Base-by-base conservation (phyloP, 345 rosid genomes). In the Salix udensis region DNA sequence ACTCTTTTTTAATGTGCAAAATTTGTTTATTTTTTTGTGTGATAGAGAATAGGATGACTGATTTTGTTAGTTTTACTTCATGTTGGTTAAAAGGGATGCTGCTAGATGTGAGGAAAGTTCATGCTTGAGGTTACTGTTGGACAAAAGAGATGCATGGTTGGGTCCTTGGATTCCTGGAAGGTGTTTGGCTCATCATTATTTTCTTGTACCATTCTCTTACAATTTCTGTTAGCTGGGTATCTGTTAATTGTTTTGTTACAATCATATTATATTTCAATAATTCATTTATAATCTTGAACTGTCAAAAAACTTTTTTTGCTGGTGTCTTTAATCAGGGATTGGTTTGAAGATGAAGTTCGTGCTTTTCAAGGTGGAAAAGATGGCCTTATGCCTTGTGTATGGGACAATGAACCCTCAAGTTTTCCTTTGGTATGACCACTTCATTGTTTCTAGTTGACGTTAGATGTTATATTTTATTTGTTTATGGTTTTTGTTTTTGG, bases 141-240 rank as follows among this genome's bases (percentile, higher is more conserved):
- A 95, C 84, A 95, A 88, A 87, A 88, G 97, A 88, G 98, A 95
- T 81, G 92, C 96, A 72, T 93, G 97, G 90, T 82, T 95, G 86
- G 98, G 98, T 77, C 98, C 98, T 76, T 91, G 94, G 96, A 87
- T 87, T 85, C 98, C 98, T 85, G 98, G 98, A 84, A 94, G 98
- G 98, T 94, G 66, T 77, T 75, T 84, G 34, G 15, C 76, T 82
- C 78, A 77, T 68, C 48, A 44, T 44, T 11, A 71, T 74, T 81
- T 78, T 76, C 42, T 53, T 37, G 37, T 13, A n/a, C 74, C 66
- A 74, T 78, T 78, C 42, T 67, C 12, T 75, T 76, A 30, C 12
- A 48, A 34, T 39, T 70, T 5, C 60, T 65, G 11, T 46, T 6
- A 65, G 26, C 23, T 7, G 30, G 13, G 5, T 58, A 40, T 76